Evolutionary conservation across 2,329 filamentous ascomycete species (phyloP), one percentile per base, ranked within the genome.

Genomic region (Cercospora sp.): DNA sequence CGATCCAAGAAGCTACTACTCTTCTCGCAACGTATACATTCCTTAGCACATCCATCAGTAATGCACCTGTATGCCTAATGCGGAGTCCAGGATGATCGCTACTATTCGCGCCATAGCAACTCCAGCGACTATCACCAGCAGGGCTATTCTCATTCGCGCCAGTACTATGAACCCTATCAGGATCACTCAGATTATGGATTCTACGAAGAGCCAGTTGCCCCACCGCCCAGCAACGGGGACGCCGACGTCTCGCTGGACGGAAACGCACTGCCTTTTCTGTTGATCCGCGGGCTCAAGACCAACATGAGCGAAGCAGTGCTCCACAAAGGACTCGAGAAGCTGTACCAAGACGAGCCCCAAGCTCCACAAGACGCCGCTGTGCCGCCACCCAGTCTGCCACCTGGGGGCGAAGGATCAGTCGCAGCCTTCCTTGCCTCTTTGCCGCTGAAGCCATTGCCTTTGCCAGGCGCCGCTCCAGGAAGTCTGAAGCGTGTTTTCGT

Each of bases 401-500:
- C 40, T 40, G 61, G 65, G 64, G 58, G 81, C 83, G 33, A 33
- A 31, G 31, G 5, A n/a, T 51, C 31, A 5, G 9, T 58, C n/a
- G 62, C 62, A 45, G 62, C 48, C 28, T 12, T 31, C 3, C 36
- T 64, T 23, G 45, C 62, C 9, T 31, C 48, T 18, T 10, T 64
- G 51, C 48, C 28, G 2, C n/a, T 36, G 48, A 64, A 61, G 57
- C 65, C 62, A 48, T 23, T 66, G 40, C 31, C 59, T 3, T 42
- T 48, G 51, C 42, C 67, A 55, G 70, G 71, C 33, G 92, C 92
- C 3, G 87, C 86, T 66, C 88, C 90, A 33, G 89, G 89, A 20
- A 92, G 91, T n/a, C 81, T 96, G 8, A 87, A 90, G 69, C 88
- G 92, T 62, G 88, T 95, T 1, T 87, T 95, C 69, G 81, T 96